These are phyloP conservation scores for Noccaea bulbosa DNA, from an alignment of 345 rosid genomes.

Conservation along the genomic window DNA sequence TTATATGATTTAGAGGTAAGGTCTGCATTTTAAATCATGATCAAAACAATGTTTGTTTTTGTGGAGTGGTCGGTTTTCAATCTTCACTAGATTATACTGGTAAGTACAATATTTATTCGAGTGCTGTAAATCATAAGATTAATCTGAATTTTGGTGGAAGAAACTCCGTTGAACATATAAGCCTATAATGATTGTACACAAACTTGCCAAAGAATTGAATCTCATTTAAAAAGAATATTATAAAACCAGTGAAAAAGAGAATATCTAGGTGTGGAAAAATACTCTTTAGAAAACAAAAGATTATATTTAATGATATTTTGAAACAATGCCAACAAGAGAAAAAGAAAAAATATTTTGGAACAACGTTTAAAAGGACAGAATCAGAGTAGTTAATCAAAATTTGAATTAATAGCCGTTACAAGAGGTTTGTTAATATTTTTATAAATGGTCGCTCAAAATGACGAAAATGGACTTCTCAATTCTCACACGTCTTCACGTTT, in stretches of 20 bases:
- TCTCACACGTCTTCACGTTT: constrained; percentile 42
- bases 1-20: too few species aligned
- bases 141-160: neutral
- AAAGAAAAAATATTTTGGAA: neutral
- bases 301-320: neutral
- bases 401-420: constrained; percentile 38
- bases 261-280: neutral
- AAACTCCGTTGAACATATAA: neutral
- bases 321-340: too few species aligned
- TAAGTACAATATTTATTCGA: too few species aligned
- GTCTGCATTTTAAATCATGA: neutral
- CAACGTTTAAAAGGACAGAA: constrained; percentile 2
- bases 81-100: neutral
- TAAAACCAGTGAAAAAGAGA: neutral
- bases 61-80: neutral
- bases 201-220: constrained; percentile 5
- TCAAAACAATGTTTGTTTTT: neutral
- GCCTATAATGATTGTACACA: neutral
- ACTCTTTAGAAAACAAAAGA: neutral
- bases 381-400: neutral
- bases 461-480: neutral
- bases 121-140: too few species aligned
- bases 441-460: neutral
- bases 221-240: constrained; percentile 17
- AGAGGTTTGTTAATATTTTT: neutral